Evolutionary conservation across 176 grass and related monocot species (phyloP).

Genomic region (Carex cristatella): DNA sequence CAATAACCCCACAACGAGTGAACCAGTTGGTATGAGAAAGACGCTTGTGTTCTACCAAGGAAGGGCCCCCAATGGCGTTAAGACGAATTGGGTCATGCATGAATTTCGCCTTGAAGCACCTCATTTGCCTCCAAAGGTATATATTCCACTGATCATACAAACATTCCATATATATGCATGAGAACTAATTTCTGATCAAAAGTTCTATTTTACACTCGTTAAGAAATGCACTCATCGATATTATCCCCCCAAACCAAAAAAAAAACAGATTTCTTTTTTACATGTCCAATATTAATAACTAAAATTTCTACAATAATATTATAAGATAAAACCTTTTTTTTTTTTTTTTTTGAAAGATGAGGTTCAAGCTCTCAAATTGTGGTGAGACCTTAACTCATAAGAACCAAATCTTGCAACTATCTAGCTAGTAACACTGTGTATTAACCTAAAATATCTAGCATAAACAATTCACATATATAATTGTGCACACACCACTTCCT

Average conservation of each 20-base stretch:
- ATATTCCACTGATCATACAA: neutral
- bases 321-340: no score
- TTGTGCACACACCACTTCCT: neutral
- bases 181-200: neutral
- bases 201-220: neutral
- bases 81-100: slow-evolving; percentile 82
- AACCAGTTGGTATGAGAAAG: slow-evolving; percentile 77
- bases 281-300: neutral
- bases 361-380: neutral
- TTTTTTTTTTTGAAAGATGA: no score
- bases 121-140: slow-evolving; percentile 52
- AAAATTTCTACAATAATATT: neutral
- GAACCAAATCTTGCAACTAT: neutral
- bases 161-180: neutral
- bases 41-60: slow-evolving; percentile 90
- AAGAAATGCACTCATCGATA: neutral
- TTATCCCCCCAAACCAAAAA: neutral
- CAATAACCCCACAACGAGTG: slow-evolving; percentile 25
- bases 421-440: neutral
- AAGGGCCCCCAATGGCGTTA: slow-evolving; percentile 67
- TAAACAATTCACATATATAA: neutral
- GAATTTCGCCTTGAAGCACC: slow-evolving; percentile 77
- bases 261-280: no score
- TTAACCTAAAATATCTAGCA: neutral
- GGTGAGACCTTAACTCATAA: neutral